phyloP scores from a whole-genome alignment of 78 protist species.

The Creolimax fragrantissima region DNA sequence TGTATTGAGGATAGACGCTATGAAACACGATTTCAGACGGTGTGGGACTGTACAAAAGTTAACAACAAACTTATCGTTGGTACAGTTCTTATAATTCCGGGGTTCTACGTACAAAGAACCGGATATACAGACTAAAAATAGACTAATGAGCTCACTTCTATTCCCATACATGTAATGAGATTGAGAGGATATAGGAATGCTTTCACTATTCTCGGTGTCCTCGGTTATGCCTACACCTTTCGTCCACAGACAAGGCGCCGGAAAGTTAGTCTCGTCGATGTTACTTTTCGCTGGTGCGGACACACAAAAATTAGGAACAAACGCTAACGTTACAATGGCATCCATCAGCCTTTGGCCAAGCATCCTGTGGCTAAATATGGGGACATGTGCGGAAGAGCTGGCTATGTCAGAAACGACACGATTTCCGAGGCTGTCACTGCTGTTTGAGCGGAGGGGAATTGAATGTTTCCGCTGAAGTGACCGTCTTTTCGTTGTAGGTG shows the following conservation, averaged over 20 bases:
- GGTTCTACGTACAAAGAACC: background rate
- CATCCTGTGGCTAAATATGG: background rate
- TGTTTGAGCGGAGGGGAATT: no score
- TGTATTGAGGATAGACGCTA: background rate
- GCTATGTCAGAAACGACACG: no score
- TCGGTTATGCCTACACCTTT: background rate
- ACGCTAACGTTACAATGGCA: background rate
- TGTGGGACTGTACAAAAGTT: background rate
- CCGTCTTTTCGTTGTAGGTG: no score
- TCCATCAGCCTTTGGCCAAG: background rate
- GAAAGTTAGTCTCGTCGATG: background rate
- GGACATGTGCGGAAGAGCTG: background rate
- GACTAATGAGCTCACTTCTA: background rate
- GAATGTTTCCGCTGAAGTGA: no score
- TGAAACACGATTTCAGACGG: background rate
- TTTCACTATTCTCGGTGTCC: background rate
- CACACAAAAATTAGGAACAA: background rate
- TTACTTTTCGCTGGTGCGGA: background rate
- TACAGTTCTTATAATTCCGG: background rate
- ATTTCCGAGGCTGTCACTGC: no score
- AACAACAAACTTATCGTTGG: background rate
- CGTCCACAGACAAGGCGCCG: background rate
- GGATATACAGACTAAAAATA: background rate
- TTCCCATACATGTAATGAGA: background rate
- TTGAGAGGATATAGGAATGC: background rate